phyloP scores from a whole-genome alignment of 176 grass and related monocot species.

The Sorghum bicolor region DNA sequence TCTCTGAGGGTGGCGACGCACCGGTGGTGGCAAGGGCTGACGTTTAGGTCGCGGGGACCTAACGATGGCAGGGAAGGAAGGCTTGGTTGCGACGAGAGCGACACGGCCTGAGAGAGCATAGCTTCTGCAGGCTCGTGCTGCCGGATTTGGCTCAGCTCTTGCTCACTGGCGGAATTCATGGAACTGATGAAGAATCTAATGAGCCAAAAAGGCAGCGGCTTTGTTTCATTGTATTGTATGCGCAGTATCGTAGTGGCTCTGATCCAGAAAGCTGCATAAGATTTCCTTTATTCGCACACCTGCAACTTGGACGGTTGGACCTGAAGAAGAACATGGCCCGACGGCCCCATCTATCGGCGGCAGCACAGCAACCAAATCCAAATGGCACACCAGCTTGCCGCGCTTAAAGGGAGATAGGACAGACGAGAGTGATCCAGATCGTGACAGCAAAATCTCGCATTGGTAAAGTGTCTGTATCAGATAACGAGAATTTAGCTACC shows the following conservation, averaged over 20 bases:
- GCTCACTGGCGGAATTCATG: constrained; percentile 4
- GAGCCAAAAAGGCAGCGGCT: neutral
- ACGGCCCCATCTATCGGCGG: neutral
- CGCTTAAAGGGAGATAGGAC: constrained; percentile 4
- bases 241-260: neutral
- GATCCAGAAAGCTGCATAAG: neutral
- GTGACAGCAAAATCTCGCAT: constrained; percentile 10
- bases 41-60: neutral
- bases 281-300: constrained; percentile 2
- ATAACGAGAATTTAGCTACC: neutral
- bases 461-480: constrained; percentile 27
- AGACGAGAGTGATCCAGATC: constrained; percentile 15
- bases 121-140: constrained; percentile 19
- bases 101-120: constrained; percentile 17
- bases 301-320: neutral
- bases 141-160: constrained; percentile 4
- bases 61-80: constrained; percentile 38
- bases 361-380: neutral
- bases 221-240: neutral
- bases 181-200: neutral
- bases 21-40: constrained; percentile 11
- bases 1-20: constrained; percentile 40
- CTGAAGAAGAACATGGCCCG: neutral
- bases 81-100: constrained; percentile 49
- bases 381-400: neutral